These are phyloP conservation scores for Cyphellophora europaea DNA, from an alignment of 2,329 filamentous ascomycete genomes.

Conservation along the genomic window DNA sequence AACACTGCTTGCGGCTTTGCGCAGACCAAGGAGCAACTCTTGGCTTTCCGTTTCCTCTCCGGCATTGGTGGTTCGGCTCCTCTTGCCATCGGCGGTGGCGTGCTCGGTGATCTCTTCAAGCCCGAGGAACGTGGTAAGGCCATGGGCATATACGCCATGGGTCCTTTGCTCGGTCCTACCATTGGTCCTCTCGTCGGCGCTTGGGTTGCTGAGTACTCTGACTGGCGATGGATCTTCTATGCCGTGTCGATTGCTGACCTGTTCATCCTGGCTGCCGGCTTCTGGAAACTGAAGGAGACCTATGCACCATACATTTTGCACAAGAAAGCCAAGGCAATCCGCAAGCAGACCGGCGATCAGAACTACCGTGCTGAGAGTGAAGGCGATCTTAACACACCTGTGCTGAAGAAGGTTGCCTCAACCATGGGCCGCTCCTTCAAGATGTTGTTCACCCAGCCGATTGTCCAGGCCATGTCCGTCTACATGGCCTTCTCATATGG, in stretches of 20 bases:
- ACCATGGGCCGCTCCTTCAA: slow-evolving; percentile 44
- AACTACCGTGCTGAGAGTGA: slow-evolving; percentile 22
- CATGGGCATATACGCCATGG: slow-evolving; percentile 20
- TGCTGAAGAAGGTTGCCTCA: slow-evolving; percentile 18
- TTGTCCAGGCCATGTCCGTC: slow-evolving; percentile 44
- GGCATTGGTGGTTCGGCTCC: slow-evolving; percentile 52
- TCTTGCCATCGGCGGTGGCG: slow-evolving; percentile 40
- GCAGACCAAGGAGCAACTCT: slow-evolving; percentile 43
- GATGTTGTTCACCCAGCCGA: slow-evolving; percentile 47
- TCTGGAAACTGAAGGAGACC: slow-evolving; percentile 51
- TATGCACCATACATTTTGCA: slow-evolving; percentile 52
- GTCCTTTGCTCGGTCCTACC: slow-evolving; percentile 23
- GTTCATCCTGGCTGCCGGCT: slow-evolving; percentile 45
- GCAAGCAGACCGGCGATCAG: slow-evolving; percentile 23
- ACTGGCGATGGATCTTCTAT: slow-evolving; percentile 30
- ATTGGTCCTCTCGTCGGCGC: slow-evolving; percentile 54
- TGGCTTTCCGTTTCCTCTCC: slow-evolving; percentile 49
- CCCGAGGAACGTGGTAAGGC: slow-evolving; percentile 21
- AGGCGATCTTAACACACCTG: slow-evolving; percentile 18
- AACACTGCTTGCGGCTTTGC: slow-evolving; percentile 53
- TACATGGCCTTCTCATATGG: slow-evolving; percentile 51
- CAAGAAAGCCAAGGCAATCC: slow-evolving; percentile 42
- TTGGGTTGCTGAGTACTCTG: slow-evolving; percentile 43
- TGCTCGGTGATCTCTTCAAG: slow-evolving; percentile 23
- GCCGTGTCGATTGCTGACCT: slow-evolving; percentile 51